phyloP scores from a whole-genome alignment of 108 stramenopile genomes.

The Cylindrotheca closterium region DNA sequence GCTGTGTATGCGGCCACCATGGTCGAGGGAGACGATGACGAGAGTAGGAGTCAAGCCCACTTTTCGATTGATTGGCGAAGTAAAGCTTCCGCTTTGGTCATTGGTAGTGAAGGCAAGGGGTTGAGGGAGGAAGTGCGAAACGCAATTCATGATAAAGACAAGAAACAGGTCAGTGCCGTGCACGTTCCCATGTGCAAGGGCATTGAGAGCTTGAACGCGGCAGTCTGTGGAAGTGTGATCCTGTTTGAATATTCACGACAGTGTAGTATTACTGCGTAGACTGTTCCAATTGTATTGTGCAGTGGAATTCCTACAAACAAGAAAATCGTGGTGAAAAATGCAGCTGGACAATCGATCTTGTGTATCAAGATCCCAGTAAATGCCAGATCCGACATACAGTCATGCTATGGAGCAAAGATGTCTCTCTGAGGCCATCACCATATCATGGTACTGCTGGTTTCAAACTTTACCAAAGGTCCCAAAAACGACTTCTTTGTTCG shows the following conservation, averaged over 20 bases:
- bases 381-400: too few relatives aligned
- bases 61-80: slow-evolving; percentile 60
- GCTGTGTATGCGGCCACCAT: slow-evolving; percentile 75
- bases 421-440: too few relatives aligned
- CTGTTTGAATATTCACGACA: slow-evolving; percentile 72
- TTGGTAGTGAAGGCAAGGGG: slow-evolving; percentile 82
- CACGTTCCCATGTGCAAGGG: slow-evolving; percentile 83
- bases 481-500: too few relatives aligned
- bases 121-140: slow-evolving; percentile 51
- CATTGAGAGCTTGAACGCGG: slow-evolving; percentile 87
- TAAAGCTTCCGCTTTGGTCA: slow-evolving; percentile 50
- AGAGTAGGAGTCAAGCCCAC: slow-evolving; percentile 22
- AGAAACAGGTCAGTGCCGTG: slow-evolving; percentile 43
- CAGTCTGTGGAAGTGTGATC: slow-evolving; percentile 81
- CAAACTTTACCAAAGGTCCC: too few relatives aligned
- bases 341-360: too few relatives aligned
- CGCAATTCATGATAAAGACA: slow-evolving; percentile 35
- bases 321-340: too few relatives aligned
- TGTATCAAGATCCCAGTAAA: too few relatives aligned
- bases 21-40: slow-evolving; percentile 25
- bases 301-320: too few relatives aligned
- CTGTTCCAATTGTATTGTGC: too few relatives aligned
- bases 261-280: not conserved
- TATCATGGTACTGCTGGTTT: too few relatives aligned
- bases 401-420: too few relatives aligned